Evolutionary conservation across 176 grass and related monocot species (phyloP).

Genomic region (Lolium perenne): DNA sequence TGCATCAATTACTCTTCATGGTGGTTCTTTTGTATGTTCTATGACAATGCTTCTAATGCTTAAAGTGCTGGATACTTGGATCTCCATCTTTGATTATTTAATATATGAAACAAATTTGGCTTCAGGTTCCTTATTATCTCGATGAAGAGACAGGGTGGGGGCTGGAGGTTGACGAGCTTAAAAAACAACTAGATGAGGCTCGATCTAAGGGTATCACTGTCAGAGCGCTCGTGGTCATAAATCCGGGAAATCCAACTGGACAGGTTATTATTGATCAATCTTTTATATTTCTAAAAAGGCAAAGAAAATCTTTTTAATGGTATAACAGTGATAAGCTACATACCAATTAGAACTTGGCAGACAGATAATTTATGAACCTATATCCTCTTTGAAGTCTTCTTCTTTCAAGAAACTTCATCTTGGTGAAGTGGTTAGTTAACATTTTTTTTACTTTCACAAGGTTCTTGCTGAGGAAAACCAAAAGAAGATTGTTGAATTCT

Average conservation of each 20-base stretch:
- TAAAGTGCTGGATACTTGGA: not conserved
- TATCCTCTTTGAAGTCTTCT: not conserved
- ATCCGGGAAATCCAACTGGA: constrained; percentile 96
- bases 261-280: constrained; percentile 58
- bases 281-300: constrained; percentile 29
- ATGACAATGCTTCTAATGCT: constrained; percentile 17
- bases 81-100: constrained; percentile 17
- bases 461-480: constrained; percentile 93
- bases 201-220: constrained; percentile 90
- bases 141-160: constrained; percentile 84
- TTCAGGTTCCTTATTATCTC: constrained; percentile 91
- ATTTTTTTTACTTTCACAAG: constrained; percentile 42
- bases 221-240: constrained; percentile 86
- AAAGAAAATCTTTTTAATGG: not conserved
- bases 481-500: constrained; percentile 88
- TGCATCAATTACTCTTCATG: constrained; percentile 93
- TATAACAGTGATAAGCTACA: not conserved
- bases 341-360: not conserved
- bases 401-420: not conserved
- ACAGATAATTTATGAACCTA: not conserved
- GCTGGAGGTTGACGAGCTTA: constrained; percentile 77
- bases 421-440: constrained; percentile 2
- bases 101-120: constrained; percentile 39
- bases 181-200: constrained; percentile 84
- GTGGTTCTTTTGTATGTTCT: constrained; percentile 94